Evolutionary conservation across 2,329 filamentous ascomycete species (phyloP).

Genomic region (Volutella citrinella): DNA sequence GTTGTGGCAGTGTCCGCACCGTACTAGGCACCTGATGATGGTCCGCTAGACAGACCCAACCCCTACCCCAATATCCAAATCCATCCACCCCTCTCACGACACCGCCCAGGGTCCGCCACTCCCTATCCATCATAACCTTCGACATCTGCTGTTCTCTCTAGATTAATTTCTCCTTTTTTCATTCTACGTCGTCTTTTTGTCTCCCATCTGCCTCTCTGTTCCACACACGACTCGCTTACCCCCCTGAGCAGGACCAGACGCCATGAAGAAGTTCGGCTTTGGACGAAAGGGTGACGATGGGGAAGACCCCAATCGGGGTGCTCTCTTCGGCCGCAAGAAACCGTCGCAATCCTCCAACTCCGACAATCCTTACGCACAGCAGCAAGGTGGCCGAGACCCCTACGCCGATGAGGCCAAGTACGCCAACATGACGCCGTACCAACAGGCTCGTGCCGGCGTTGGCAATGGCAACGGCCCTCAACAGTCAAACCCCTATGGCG

Average conservation of each 20-base stretch:
- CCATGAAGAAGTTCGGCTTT: conserved; percentile 61
- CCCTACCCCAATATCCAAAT: too few species aligned
- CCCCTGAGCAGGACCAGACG: too few species aligned
- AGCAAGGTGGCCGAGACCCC: conserved; percentile 50
- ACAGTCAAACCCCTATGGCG: conserved; percentile 16
- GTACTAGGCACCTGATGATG: too few species aligned
- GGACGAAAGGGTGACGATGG: conserved; percentile 52
- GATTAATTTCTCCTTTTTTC: conserved; percentile 7
- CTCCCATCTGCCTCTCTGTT: neutral
- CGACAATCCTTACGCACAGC: conserved; percentile 57
- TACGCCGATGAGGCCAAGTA: conserved; percentile 49
- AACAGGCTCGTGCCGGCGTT: conserved; percentile 39
- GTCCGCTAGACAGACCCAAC: too few species aligned
- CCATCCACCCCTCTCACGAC: conserved; percentile 9
- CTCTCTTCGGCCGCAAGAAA: conserved; percentile 55
- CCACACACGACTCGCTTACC: too few species aligned
- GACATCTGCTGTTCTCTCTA: conserved; percentile 7
- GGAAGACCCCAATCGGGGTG: conserved; percentile 46
- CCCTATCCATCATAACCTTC: conserved; percentile 15
- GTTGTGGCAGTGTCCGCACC: too few species aligned
- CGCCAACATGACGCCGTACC: conserved; percentile 44
- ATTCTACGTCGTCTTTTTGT: conserved; percentile 11
- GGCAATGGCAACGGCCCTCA: conserved; percentile 32
- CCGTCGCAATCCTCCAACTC: conserved; percentile 41
- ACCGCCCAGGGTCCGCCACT: conserved; percentile 21